Evolutionary conservation across 768 basidiomycete species (phyloP), one percentile per base, ranked within the genome.

Genomic region (Amanita muscaria): DNA sequence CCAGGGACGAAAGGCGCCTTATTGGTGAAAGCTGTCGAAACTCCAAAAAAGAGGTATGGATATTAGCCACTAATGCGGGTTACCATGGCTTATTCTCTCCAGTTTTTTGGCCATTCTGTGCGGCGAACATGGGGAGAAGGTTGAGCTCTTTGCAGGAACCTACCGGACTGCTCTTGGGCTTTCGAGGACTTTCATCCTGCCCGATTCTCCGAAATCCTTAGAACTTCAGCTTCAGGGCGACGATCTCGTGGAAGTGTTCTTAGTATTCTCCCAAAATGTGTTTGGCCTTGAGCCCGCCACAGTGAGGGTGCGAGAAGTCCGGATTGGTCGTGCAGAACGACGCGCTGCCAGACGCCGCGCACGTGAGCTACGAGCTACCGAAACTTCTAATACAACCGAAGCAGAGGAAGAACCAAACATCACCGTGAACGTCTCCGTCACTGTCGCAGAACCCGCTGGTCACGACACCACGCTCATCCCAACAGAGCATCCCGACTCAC

Each of bases 81-180:
- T 10, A 14, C 45, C 23, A 44, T 24, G 38, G 47, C 39, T 34
- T 11, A 34, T 5, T 22, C 50, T 40, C 30, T 23, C 25, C 40
- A 91, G 88, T 61, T 94, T 93, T 67, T 74, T 94, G 18, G 90
- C 91, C 7, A 92, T 93, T 54, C 74, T 94, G 0, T 93, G 91
- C 51, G 90, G 90, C 15, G 91, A 93, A 25, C 84, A 79, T 51
- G 91, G 88, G 12, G 90, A 93, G 66, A 89, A 92, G 56, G 89
- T 94, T 37, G 90, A 94, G 56, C 68, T 94, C 9, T 94, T 93
- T 61, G 90, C 91, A 31, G 90, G 91, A 21, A 90, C 90, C 9
- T 87, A 88, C 52, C 73, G 84, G 43, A 88, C 87, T n/a, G 88
- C 90, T 4, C 76, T 93, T 11, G 85, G 85, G 0, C 72, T 93